Evolutionary conservation across 2,329 filamentous ascomycete genomes (phyloP), one percentile per base, ranked within the genome.

Genomic region (Claviceps maximensis): DNA sequence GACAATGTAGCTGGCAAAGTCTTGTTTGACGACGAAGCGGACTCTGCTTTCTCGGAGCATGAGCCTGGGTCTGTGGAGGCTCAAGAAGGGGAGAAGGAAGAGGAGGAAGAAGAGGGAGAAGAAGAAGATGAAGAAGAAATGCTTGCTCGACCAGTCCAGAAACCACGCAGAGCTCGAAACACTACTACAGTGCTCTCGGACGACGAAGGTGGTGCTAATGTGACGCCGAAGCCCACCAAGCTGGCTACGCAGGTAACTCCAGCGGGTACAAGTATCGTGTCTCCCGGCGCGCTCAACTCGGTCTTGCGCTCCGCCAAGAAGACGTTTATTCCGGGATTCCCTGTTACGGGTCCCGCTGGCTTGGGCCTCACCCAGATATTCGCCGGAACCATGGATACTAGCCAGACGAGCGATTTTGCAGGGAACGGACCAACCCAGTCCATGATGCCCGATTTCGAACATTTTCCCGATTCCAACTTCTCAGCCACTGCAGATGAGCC

Each of bases 281-380:
- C 79, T 19, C 27, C 77, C 2, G 71, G 68, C n/a, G 70, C 71
- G 13, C 83, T 83, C 3, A 79, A 74, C 17, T 86, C 83, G 0
- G 79, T 84, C 2, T 65, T 85, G n/a, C 78, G 83, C 42, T 86
- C 82, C 4, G 82, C 82, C 2, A 83, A 77, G 55, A 86, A 86
- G 67, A 77, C 73, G 0, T 84, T 85, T 59, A 85, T 88, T 54
- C 85, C 84, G 3, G 83, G 82, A 1, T 69, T 88, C 21, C 79
- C 83, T 2, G 74, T 83, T 4, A 67, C 74, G 23, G 78, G 75
- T 0, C 74, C 80, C 23, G 81, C 80, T 38, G 82, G 81, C 2
- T 70, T 95, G 44, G 86, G 88, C 10, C 75, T 95, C 46, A 94
- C 89, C 0, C 90, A 95, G 61, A 91, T 93, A 57, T 96, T 95